Evolutionary conservation across 2,329 filamentous ascomycete species (phyloP).

Genomic region (Fusarium foetens): DNA sequence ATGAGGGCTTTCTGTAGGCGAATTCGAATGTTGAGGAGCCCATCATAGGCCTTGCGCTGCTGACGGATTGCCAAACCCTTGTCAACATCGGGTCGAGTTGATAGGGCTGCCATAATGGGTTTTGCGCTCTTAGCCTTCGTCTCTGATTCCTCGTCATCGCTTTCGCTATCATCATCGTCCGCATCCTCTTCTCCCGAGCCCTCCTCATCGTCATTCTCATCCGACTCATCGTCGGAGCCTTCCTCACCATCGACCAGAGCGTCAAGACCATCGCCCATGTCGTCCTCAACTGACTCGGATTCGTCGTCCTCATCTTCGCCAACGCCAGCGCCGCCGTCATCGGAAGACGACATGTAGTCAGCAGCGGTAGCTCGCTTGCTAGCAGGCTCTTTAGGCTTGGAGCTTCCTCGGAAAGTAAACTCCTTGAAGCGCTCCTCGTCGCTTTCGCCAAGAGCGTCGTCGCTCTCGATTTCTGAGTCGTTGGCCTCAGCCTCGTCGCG

Average conservation of each 20-base stretch:
- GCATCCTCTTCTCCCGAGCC: constrained; percentile 52
- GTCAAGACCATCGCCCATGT: constrained; percentile 53
- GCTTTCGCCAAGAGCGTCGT: constrained; percentile 80
- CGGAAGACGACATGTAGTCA: constrained; percentile 66
- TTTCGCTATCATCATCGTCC: constrained; percentile 52
- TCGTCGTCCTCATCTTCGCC: constrained; percentile 51
- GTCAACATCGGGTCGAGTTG: constrained; percentile 68
- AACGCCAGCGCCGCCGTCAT: constrained; percentile 50
- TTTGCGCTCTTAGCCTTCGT: constrained; percentile 47
- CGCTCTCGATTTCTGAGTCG: constrained; percentile 72
- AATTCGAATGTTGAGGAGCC: constrained; percentile 88
- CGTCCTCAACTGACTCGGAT: constrained; percentile 51
- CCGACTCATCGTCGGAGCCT: constrained; percentile 49
- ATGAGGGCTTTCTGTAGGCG: constrained; percentile 91
- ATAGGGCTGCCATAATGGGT: constrained; percentile 45
- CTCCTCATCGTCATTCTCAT: constrained; percentile 50
- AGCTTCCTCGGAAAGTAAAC: constrained; percentile 72
- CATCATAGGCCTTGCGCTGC: constrained; percentile 87
- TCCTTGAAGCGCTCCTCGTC: constrained; percentile 85
- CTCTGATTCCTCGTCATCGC: constrained; percentile 48
- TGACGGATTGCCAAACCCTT: constrained; percentile 89
- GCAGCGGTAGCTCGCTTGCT: constrained; percentile 60
- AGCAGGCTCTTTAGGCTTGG: constrained; percentile 56
- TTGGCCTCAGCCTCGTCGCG: constrained; percentile 60
- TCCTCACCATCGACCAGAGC: constrained; percentile 47